These are phyloP conservation scores for Akanthomyces muscarius DNA, from an alignment of 2,329 filamentous ascomycete genomes.

Conservation along the genomic window DNA sequence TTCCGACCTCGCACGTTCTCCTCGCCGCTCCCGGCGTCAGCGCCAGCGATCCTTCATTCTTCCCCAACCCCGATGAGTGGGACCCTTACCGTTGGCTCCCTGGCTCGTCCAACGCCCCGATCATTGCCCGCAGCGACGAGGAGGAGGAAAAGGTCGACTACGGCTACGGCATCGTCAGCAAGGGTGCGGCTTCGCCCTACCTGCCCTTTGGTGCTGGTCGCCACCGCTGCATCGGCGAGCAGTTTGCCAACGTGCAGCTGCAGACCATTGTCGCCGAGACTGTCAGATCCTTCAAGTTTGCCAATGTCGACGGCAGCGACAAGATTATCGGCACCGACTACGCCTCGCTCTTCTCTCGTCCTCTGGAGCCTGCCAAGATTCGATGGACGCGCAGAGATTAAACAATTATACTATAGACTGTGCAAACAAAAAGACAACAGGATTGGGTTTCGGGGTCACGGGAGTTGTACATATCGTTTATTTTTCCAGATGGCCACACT, in stretches of 20 bases:
- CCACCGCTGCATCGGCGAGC: conserved; percentile 93
- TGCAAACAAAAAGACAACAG: background rate
- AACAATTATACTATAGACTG: conserved; percentile 4
- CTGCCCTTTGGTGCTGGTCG: conserved; percentile 90
- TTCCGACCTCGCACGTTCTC: conserved; percentile 76
- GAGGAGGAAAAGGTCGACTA: conserved; percentile 83
- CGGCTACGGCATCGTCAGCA: conserved; percentile 87
- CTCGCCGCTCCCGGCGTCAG: conserved; percentile 83
- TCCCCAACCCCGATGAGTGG: conserved; percentile 79
- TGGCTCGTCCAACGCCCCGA: conserved; percentile 53
- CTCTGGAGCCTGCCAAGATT: conserved; percentile 66
- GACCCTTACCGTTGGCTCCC: conserved; percentile 88
- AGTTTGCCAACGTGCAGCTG: conserved; percentile 91
- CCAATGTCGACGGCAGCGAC: conserved; percentile 67
- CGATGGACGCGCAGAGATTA: conserved; percentile 68
- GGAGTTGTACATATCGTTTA: background rate
- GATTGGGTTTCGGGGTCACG: background rate
- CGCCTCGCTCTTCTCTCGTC: conserved; percentile 68
- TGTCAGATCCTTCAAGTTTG: conserved; percentile 75
- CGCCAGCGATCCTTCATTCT: conserved; percentile 66
- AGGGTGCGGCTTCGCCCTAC: conserved; percentile 85
- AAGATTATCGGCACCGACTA: conserved; percentile 67
- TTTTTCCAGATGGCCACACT: background rate
- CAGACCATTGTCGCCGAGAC: conserved; percentile 77
- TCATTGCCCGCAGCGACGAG: conserved; percentile 43